Evolutionary conservation across 106 monocot species (phyloP), one percentile per base, ranked within the genome.

Genomic region (Amphibolis antarctica): DNA sequence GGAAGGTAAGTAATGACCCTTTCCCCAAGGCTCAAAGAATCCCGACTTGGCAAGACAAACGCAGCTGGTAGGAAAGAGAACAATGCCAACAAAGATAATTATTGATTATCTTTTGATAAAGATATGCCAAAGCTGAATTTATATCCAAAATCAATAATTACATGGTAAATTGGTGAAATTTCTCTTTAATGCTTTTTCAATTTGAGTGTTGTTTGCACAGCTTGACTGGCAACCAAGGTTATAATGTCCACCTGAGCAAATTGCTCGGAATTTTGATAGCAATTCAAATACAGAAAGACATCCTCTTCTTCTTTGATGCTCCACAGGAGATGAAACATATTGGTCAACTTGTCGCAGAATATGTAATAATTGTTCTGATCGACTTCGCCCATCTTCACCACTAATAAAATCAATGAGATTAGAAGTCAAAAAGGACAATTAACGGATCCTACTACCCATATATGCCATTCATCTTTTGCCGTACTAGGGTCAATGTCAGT

Each of bases 381-480:
- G 75, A 84, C 96, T 98, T 43, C 86, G 74, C 20, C 96, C 96
- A 85, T 98, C 96, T 81, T 98, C 96, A 73, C 96, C 96, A 79
- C 96, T 98, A 75, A 60, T 10, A 12, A 63, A 22, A 36, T 2
- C 36, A 36, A 7, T 36, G 36, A 7, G 36, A 36, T 36, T 36
- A 36, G 36, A 4, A 36, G 36, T 36, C 4, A 7, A 36, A 36
- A 36, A 36, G 36, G 7, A 36, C 36, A 36, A 36, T 2, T 36
- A 7, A n/a, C n/a, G n/a, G n/a, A n/a, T n/a, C n/a, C n/a, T n/a
- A n/a, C n/a, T n/a, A n/a, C n/a, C n/a, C n/a, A n/a, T n/a, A n/a
- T n/a, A n/a, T n/a, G n/a, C n/a, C n/a, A n/a, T n/a, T n/a, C n/a
- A n/a, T n/a, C n/a, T n/a, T n/a, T n/a, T n/a, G n/a, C n/a, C n/a